Evolutionary conservation across 2,329 filamentous ascomycete species (phyloP), one percentile per base, ranked within the genome.

Genomic region (Pseudofabraea citricarpa): DNA sequence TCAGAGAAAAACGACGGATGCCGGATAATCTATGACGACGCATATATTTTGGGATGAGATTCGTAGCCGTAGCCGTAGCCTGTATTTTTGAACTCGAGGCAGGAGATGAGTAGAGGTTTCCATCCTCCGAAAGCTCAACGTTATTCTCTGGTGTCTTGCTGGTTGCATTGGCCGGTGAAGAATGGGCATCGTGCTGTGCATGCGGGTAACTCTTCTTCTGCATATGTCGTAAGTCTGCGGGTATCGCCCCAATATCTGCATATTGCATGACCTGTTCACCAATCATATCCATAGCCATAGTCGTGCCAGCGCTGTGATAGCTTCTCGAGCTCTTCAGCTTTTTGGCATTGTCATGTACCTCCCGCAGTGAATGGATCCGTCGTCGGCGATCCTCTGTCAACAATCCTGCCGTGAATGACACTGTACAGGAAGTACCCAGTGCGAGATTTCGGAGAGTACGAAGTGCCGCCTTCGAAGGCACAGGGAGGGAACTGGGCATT

Each of bases 361-460:
- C 64, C 35, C 66, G 66, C 24, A 74, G 68, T 35, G 74, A 65
- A 43, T 72, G 71, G 48, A 79, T 72, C 20, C 74, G 71, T 45
- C 74, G 72, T 46, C 75, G 69, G 37, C 74, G 73, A 58, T 80
- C 76, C 59, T 80, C 75, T 45, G 76, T 67, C 43, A 80, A 63
- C 20, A 76, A 58, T 6, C 57, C 61, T 35, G 56, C 48, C 13
- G 54, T 54, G 46, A 63, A 48, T 39, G 72, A 69, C 43, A 79
- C 67, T 32, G 75, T 78, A 55, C 74, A 79, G 7, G 75, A 77
- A 2, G 75, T 79, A 40, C 75, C 76, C 13, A 80, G 61, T 43
- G 76, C 69, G 46, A 79, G 67, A 49, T 74, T 71, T 48, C 74
- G 73, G 26, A 80, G 71, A 46, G 74, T 71, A 59, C 74, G 71